These are phyloP conservation scores for Vitis hybrid DNA, from an alignment of 177 flowering plant species.

Conservation along the genomic window DNA sequence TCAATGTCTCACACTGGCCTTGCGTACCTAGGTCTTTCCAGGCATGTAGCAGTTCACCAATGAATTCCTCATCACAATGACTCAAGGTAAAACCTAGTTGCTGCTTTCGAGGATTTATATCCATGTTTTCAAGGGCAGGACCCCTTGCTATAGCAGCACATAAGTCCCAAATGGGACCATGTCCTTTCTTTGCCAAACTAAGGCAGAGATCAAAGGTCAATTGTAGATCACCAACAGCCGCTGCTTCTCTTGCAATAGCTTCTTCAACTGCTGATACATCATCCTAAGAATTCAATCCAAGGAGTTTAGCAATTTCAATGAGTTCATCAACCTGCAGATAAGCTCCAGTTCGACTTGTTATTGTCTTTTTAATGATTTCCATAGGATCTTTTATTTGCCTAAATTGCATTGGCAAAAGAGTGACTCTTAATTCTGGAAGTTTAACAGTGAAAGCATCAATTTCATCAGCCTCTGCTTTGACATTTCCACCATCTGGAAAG, in stretches of 20 bases:
- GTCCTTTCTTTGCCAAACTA: constrained; percentile 82
- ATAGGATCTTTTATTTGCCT: constrained; percentile 90
- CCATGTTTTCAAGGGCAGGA: constrained; percentile 85
- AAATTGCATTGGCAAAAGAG: constrained; percentile 86
- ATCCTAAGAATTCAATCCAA: constrained; percentile 78
- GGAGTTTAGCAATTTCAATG: constrained; percentile 86
- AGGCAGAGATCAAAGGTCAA: constrained; percentile 92
- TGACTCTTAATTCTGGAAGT: constrained; percentile 93
- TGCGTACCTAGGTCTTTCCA: no score
- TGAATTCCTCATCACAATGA: no score
- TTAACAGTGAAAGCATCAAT: constrained; percentile 84
- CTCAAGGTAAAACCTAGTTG: no score
- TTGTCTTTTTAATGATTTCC: constrained; percentile 87
- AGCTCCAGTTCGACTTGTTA: constrained; percentile 78
- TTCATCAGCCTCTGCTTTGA: constrained; percentile 77
- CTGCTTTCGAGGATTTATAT: constrained; percentile 3
- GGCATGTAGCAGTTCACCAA: no score
- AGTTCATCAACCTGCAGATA: constrained; percentile 89
- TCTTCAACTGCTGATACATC: constrained; percentile 87
- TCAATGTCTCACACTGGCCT: no score
- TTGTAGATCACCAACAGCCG: constrained; percentile 91
- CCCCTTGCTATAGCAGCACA: constrained; percentile 98
- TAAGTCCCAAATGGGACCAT: constrained; percentile 90
- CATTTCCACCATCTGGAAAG: constrained; percentile 72
- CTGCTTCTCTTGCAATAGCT: constrained; percentile 98